Percentiles rank a stretch among this genome's conserved stretches.
These are phyloP conservation scores for Globisporangium apiculatum DNA, from an alignment of 352 stramenopile species.

Conservation along the genomic window DNA sequence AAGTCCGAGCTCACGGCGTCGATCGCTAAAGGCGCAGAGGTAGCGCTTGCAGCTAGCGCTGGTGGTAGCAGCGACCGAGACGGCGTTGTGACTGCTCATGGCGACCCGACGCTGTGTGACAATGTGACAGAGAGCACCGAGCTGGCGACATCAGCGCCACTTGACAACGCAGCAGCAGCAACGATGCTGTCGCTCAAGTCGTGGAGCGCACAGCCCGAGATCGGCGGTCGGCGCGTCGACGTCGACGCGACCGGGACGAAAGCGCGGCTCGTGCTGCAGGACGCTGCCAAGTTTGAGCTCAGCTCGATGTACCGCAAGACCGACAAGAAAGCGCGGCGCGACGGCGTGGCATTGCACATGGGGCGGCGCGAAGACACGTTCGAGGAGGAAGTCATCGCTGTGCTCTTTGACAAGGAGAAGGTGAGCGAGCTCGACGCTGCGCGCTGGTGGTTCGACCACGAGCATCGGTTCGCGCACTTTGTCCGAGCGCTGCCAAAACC, in stretches of 20 bases:
- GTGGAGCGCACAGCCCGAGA: conserved; percentile 43
- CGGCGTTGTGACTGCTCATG: not conserved
- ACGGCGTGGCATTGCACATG: conserved; percentile 72
- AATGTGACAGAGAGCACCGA: not conserved
- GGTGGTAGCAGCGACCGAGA: not conserved
- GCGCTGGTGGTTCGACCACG: conserved; percentile 65
- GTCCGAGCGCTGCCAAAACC: conserved; percentile 6
- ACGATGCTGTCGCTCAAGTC: conserved; percentile 16
- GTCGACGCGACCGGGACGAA: conserved; percentile 74
- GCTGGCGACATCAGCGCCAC: not conserved
- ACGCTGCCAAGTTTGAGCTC: conserved; percentile 70
- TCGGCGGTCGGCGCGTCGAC: conserved; percentile 44
- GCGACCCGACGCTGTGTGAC: conserved; percentile 8
- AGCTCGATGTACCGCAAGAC: conserved; percentile 86
- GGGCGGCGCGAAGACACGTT: conserved; percentile 68
- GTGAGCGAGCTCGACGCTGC: conserved; percentile 65
- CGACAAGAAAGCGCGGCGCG: conserved; percentile 60
- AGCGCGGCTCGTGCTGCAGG: conserved; percentile 60
- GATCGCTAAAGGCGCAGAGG: conserved; percentile 12
- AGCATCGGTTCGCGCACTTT: conserved; percentile 48
- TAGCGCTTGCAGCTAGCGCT: conserved; percentile 6
- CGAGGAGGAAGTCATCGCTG: conserved; percentile 72
- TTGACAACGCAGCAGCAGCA: not conserved
- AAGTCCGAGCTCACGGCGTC: conserved; percentile 62
- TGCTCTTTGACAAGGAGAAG: conserved; percentile 84